Evolutionary conservation across 2,329 filamentous ascomycete species (phyloP).

Genomic region (Ascochyta viciae-villosae): DNA sequence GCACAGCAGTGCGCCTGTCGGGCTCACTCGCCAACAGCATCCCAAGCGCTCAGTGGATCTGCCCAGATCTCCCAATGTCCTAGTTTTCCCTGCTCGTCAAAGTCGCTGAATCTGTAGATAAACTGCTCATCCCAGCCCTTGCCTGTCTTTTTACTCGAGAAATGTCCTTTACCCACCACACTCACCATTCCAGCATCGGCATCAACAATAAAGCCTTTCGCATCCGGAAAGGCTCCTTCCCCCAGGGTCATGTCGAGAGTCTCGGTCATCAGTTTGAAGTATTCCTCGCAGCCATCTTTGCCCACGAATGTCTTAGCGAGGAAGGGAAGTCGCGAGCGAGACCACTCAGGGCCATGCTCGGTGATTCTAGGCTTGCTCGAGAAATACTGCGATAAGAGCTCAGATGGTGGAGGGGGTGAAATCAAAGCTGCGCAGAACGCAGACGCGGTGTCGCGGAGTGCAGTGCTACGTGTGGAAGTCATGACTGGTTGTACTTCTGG

Average conservation of each 20-base stretch:
- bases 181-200: constrained; percentile 45
- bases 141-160: constrained; percentile 49
- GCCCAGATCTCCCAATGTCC: constrained; percentile 56
- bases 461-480: constrained; percentile 20
- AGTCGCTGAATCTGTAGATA: constrained; percentile 51
- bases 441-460: constrained; percentile 34
- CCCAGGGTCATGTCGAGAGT: constrained; percentile 44
- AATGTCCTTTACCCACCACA: constrained; percentile 45
- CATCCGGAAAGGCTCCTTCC: constrained; percentile 43
- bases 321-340: constrained; percentile 48
- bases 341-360: constrained; percentile 53
- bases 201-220: constrained; percentile 48
- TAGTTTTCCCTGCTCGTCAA: constrained; percentile 49
- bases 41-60: constrained; percentile 53
- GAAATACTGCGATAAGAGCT: constrained; percentile 41
- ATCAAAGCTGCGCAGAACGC: constrained; percentile 42
- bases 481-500: constrained; percentile 14
- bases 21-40: constrained; percentile 41
- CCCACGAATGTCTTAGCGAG: constrained; percentile 48
- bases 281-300: constrained; percentile 45
- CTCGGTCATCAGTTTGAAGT: constrained; percentile 47
- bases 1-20: background rate
- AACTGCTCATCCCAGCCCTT: constrained; percentile 52
- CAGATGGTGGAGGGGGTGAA: constrained; percentile 29
- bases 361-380: constrained; percentile 44